These are phyloP conservation scores for Pseudogymnoascus sp. DNA, from an alignment of 2,329 filamentous ascomycete species.

Conservation along the genomic window DNA sequence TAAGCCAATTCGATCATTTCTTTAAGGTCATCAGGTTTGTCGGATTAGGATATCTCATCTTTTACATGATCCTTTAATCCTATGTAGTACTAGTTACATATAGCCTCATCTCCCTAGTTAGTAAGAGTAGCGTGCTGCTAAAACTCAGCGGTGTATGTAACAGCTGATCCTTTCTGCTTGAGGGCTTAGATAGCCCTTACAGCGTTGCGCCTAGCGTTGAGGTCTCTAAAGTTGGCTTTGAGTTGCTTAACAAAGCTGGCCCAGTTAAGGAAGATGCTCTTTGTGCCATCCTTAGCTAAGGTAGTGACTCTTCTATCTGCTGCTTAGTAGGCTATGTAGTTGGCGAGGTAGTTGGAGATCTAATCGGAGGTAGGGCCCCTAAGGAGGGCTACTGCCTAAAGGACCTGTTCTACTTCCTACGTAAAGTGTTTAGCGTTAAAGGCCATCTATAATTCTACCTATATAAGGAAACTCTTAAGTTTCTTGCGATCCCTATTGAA, in stretches of 20 bases:
- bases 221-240: background rate
- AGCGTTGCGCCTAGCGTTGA: background rate
- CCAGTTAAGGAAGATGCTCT: background rate
- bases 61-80: background rate
- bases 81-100: background rate
- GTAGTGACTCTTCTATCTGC: background rate
- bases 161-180: background rate
- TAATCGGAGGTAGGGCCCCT: background rate
- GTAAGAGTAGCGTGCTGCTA: background rate
- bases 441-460: background rate
- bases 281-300: background rate
- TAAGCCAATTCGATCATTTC: background rate
- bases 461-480: background rate
- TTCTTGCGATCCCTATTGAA: background rate
- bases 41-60: background rate
- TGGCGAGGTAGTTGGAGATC: background rate
- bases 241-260: background rate
- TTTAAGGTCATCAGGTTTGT: background rate
- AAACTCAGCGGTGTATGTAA: background rate
- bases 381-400: background rate
- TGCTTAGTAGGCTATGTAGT: background rate
- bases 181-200: no score
- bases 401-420: background rate
- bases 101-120: background rate
- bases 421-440: background rate